Conservation (phyloP, 2,329 filamentous ascomycete species). For the Trichoderma afroharzianum region DNA sequence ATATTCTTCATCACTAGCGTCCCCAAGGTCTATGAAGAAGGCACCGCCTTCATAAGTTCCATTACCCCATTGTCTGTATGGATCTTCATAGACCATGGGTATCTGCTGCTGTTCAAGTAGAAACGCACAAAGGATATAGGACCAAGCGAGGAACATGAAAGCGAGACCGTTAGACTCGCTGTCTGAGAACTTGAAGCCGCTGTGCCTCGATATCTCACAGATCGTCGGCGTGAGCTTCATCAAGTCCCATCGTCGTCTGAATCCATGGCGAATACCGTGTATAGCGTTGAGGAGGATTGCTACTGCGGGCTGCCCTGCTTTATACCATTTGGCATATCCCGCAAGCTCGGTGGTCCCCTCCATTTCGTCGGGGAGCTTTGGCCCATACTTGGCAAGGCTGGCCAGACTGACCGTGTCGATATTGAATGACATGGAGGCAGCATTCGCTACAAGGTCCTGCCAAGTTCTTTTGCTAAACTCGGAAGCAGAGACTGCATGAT, state of each 20-base stretch:
- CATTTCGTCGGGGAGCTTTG: constrained; percentile 8
- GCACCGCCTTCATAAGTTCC: not conserved
- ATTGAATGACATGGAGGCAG: not conserved
- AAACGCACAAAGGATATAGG: not conserved
- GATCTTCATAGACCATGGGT: not conserved
- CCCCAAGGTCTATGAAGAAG: constrained; percentile 5
- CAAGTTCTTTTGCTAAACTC: not conserved
- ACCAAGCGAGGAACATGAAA: constrained; percentile 13
- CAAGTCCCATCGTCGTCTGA: not conserved
- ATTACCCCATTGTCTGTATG: not conserved
- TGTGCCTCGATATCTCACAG: constrained; percentile 6
- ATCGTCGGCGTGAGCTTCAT: not conserved
- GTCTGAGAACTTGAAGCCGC: not conserved
- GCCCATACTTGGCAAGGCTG: not conserved
- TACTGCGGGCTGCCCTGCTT: not conserved
- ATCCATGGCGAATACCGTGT: not conserved
- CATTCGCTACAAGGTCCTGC: not conserved
- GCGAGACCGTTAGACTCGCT: constrained; percentile 4
- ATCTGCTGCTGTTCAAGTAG: constrained; percentile 2
- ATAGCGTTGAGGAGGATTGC: not conserved
- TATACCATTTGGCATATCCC: not conserved
- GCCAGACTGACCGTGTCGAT: not conserved
- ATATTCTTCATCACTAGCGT: constrained; percentile 6
- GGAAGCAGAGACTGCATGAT: not conserved
- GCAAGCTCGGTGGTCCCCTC: not conserved